Conservation (phyloP, 148 eudicot species). For the Nepenthes mirabilis region DNA sequence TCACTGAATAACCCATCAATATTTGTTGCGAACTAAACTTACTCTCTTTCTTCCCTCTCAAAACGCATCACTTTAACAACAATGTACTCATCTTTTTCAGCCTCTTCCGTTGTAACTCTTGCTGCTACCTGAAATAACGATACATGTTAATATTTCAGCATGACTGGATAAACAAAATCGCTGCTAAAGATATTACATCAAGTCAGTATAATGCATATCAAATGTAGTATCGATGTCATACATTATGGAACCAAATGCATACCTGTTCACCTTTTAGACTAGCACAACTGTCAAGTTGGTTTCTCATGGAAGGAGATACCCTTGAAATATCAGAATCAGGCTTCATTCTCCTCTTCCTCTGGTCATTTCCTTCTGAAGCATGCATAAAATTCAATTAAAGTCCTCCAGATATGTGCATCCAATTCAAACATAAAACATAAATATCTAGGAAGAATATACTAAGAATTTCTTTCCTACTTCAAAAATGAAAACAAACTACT, state of each 20-base stretch:
- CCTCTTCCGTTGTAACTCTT: conserved; percentile 55
- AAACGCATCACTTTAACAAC: conserved; percentile 87
- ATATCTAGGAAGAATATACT: neutral
- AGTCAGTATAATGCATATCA: neutral
- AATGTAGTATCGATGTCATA: conserved; percentile 2
- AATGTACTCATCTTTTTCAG: conserved; percentile 94
- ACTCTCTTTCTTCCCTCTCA: conserved; percentile 79
- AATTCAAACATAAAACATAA: neutral
- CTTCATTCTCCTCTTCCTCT: conserved; percentile 76
- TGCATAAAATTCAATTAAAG: conserved; percentile 1
- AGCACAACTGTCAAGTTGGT: conserved; percentile 67
- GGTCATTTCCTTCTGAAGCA: conserved; percentile 74
- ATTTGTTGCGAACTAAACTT: conserved; percentile 20
- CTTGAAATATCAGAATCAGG: conserved; percentile 58
- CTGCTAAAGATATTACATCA: neutral
- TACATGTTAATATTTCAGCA: conserved; percentile 1
- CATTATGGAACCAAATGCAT: conserved; percentile 3
- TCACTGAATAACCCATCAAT: neutral
- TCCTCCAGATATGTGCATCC: neutral
- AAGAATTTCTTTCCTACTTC: too few relatives aligned
- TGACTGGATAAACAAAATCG: neutral
- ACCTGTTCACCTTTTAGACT: conserved; percentile 96
- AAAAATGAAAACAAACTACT: too few relatives aligned
- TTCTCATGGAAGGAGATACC: conserved; percentile 63
- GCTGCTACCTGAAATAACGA: conserved; percentile 70